A percentile compares a stretch with the other conserved stretches of the same genome.
Conservation (phyloP, 1,284 basidiomycete genomes). For the Peniophora sp. region DNA sequence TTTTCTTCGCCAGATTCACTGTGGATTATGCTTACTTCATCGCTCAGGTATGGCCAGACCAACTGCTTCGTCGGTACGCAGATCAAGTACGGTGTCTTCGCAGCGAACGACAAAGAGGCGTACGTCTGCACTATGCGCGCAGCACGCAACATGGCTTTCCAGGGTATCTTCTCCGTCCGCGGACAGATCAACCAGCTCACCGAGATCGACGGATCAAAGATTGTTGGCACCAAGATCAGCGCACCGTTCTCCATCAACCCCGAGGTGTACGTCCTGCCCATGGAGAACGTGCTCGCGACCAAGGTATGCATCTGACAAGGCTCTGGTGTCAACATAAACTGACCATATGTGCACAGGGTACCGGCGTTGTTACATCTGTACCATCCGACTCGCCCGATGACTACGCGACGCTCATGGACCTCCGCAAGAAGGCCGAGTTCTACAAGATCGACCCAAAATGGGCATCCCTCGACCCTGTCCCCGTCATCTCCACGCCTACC, state of each 20-base stretch:
- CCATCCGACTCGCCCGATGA: conserved; percentile 99
- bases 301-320: conserved; percentile 45
- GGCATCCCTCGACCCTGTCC: conserved; percentile 80
- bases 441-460: conserved; percentile 94
- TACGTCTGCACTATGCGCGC: conserved; percentile 88
- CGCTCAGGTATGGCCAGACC: conserved; percentile 91
- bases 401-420: conserved; percentile 84
- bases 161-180: conserved; percentile 68
- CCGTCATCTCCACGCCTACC: conserved; percentile 83
- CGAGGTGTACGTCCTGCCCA: conserved; percentile 93
- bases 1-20: conserved; percentile 7
- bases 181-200: conserved; percentile 69
- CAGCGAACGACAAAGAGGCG: conserved; percentile 80
- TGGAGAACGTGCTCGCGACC: conserved; percentile 94
- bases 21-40: conserved; percentile 10
- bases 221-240: conserved; percentile 88
- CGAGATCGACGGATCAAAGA: conserved; percentile 70
- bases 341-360: conserved; percentile 51
- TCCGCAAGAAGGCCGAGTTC: conserved; percentile 95
- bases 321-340: background rate
- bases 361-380: conserved; percentile 97
- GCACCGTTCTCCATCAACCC: conserved; percentile 81
- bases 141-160: conserved; percentile 97
- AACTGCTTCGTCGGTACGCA: conserved; percentile 93
- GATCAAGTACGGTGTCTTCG: conserved; percentile 92